Base-by-base conservation (phyloP, 805 yeast genomes). In the Tetrapisispora phaffii region DNA sequence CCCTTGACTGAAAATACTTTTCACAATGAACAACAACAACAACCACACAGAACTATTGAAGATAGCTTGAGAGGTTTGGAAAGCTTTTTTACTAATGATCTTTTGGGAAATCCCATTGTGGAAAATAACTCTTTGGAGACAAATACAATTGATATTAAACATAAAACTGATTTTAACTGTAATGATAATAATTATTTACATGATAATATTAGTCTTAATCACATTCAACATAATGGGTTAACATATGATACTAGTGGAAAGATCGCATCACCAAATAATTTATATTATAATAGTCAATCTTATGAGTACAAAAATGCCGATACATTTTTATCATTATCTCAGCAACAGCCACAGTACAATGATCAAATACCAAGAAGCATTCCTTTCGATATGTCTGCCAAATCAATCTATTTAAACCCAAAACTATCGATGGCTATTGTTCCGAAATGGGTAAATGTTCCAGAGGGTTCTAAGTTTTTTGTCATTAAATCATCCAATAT, bases 401-500 rank as follows among this genome's bases (percentile, higher is more conserved):
- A 13, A 12, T n/a, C 4, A 19, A 19, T 34, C 9, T 13, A 34
- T 34, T 7, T 34, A 20, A 34, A 20, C 24, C 2, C 16, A 16
- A 16, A 17, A 19, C 24, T 26, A 38, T 38, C 41, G 26, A 38
- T 38, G 41, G 56, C 56, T 6, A 55, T 55, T 28, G 47, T 57
- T 8, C 60, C 60, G 7, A 53, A 52, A 15, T 55, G 57, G 57
- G 49, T 57, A 6, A 50, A 54, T 22, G 54, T 66, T 1, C 69
- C 70, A 7, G 54, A 50, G 1, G 57, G 54, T 7, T 65, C 71
- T 3, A 57, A 57, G 31, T 67, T 67, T 50, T 79, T 76, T 51
- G 76, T 79, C 19, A 77, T 79, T 46, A 79, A 79, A 53, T 77
- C 82, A 0, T 72, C 65, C 55, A 71, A 66, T 40, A 62, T 71